Base-by-base conservation (phyloP, 805 yeast species). In the Yamadazyma ubonensis region DNA sequence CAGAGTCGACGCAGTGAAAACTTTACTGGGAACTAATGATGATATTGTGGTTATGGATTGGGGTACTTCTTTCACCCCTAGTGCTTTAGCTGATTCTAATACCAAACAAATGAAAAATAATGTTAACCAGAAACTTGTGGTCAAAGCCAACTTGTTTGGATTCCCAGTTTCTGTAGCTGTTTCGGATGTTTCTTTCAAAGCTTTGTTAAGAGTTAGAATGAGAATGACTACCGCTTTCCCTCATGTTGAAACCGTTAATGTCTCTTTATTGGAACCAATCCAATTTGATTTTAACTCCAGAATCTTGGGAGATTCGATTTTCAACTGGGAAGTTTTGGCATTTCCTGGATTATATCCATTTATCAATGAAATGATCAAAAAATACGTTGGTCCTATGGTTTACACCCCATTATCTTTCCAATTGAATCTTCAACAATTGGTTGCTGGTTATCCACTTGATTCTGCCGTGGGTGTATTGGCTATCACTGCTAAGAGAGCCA, bases 11-110 rank as follows among this genome's bases (percentile, higher is more conserved):
- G 73, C 73, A 47, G 97, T 91, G 14, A 86, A 93, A 58, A 86
- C 97, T 2, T 78, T 89, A 55, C 86, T 83, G 35, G 86, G 91
- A 47, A 91, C 97, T n/a, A 82, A 79, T 21, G 85, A 84, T 46
- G 96, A 91, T 56, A 83, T 93, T 38, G 95, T 91, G 8, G 96
- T 95, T 38, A 93, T 93, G 96, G 99, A 93, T 63, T 91, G 97
- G 97, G 84, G 81, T 29, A 76, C 85, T 31, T 86, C 96, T 1
- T 87, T 90, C 68, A 84, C 87, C 19, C 99, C 99, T n/a, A 88
- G 87, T 62, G 85, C 89, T 28, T 63, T 79, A 36, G 83, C 84
- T 29, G 99, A 93, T 61, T 69, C 88, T 51, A 87, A 88, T 40
- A 79, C 81, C 19, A 86, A 91, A 54, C 97, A 93, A 62, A 60